phyloP scores from a whole-genome alignment of 139 green algal species.

The Chlorella vulgaris region DNA sequence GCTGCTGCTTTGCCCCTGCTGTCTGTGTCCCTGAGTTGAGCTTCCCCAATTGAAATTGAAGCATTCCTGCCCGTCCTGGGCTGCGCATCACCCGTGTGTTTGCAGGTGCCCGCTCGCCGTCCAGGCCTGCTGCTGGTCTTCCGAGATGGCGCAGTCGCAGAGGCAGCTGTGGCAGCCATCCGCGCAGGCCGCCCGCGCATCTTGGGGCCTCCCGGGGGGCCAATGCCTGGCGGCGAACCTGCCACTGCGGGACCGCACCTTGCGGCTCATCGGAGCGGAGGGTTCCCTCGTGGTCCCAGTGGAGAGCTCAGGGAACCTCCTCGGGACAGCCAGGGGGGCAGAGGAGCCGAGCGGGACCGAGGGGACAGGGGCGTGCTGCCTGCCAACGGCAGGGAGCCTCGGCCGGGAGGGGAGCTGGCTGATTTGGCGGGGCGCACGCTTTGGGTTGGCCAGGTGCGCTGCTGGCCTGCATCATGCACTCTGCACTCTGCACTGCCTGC shows the following conservation, averaged over 20 bases:
- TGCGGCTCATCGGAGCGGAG: neutral
- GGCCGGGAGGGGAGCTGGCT: neutral
- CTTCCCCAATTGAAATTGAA: neutral
- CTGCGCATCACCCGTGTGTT: neutral
- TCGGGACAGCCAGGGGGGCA: neutral
- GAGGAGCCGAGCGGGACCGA: neutral
- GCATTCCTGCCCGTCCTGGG: neutral
- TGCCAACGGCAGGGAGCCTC: neutral
- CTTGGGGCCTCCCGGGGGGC: neutral
- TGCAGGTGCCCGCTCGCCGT: slow-evolving; percentile 13
- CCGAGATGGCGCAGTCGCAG: neutral
- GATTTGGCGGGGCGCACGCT: slow-evolving; percentile 42
- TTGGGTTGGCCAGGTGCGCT: slow-evolving; percentile 58
- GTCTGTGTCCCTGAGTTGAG: neutral
- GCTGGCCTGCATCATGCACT: neutral
- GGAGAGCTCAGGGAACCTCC: neutral
- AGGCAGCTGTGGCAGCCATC: slow-evolving; percentile 10
- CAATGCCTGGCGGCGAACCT: neutral
- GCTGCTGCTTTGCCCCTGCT: neutral
- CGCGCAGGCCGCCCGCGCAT: slow-evolving; percentile 8
- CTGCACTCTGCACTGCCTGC: neutral
- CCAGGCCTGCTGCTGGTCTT: slow-evolving; percentile 48
- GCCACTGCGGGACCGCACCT: neutral
- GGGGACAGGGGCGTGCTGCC: neutral
- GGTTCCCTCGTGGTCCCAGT: neutral